These are phyloP conservation scores for Syzygium aromaticum DNA, from an alignment of 345 rosid species.

Conservation along the genomic window DNA sequence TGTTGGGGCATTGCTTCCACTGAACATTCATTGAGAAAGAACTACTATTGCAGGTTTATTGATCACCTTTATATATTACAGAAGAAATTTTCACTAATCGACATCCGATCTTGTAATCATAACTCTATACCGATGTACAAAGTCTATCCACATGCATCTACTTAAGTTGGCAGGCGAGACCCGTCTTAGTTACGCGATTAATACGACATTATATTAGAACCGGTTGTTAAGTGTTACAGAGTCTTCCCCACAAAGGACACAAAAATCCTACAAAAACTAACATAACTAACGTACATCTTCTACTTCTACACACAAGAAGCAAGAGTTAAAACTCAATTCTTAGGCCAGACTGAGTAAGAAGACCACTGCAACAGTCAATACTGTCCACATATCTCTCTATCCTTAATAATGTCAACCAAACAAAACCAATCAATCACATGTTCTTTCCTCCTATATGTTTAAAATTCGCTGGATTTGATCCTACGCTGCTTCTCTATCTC, in stretches of 20 bases:
- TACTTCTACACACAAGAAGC: not conserved
- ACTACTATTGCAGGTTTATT: not conserved
- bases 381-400: not conserved
- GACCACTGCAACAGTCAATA: not conserved
- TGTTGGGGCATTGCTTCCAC: not conserved
- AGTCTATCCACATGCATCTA: not conserved
- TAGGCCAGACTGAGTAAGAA: not conserved
- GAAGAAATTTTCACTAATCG: not conserved
- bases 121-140: not conserved
- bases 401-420: not conserved
- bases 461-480: not conserved
- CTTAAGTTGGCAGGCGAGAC: not conserved
- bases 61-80: not conserved
- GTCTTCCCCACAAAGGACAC: not conserved
- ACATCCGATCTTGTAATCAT: not conserved
- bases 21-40: not conserved
- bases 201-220: not conserved
- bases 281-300: not conserved
- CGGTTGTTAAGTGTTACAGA: not conserved
- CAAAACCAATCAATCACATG: not conserved
- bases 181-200: not conserved
- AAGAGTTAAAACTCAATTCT: not conserved
- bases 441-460: not conserved
- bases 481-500: slow-evolving; percentile 28
- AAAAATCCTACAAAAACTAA: not conserved